phyloP scores from a whole-genome alignment of 164 flowering plant genomes.

The Taxillus chinensis region DNA sequence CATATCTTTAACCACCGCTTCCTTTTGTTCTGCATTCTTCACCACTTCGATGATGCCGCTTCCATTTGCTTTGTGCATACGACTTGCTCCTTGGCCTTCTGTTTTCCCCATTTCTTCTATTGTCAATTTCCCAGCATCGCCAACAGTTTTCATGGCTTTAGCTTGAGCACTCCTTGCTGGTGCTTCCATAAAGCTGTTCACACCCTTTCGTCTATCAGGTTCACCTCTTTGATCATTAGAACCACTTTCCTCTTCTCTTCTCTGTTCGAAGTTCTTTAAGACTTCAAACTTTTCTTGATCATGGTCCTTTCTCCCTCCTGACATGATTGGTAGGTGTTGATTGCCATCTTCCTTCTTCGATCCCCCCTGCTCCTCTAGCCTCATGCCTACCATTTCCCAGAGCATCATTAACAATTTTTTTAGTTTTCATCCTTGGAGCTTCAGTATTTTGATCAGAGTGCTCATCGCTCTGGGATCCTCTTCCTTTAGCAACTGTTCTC shows the following conservation, averaged over 20 bases:
- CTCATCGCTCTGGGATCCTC: constrained; percentile 12
- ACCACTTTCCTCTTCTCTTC: too few relatives aligned
- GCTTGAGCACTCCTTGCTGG: neutral
- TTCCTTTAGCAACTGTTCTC: constrained; percentile 16
- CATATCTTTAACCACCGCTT: neutral
- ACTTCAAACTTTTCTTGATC: neutral
- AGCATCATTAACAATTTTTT: neutral
- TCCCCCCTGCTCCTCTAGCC: neutral
- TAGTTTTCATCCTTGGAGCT: constrained; percentile 1
- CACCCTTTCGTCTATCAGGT: neutral
- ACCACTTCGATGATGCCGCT: neutral
- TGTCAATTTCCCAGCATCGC: constrained; percentile 2
- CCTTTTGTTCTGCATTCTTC: constrained; percentile 1
- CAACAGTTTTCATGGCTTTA: neutral
- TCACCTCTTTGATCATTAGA: neutral
- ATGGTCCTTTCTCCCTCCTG: neutral
- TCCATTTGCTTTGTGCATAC: neutral
- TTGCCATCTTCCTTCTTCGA: neutral
- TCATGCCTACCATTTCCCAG: neutral
- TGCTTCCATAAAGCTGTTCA: neutral
- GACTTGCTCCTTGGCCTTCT: constrained; percentile 8
- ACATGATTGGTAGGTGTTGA: neutral
- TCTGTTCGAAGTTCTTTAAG: neutral
- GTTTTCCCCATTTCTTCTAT: neutral
- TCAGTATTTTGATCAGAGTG: constrained; percentile 5